Conservation (phyloP, 768 basidiomycete species). For the Megacollybia marginata region DNA sequence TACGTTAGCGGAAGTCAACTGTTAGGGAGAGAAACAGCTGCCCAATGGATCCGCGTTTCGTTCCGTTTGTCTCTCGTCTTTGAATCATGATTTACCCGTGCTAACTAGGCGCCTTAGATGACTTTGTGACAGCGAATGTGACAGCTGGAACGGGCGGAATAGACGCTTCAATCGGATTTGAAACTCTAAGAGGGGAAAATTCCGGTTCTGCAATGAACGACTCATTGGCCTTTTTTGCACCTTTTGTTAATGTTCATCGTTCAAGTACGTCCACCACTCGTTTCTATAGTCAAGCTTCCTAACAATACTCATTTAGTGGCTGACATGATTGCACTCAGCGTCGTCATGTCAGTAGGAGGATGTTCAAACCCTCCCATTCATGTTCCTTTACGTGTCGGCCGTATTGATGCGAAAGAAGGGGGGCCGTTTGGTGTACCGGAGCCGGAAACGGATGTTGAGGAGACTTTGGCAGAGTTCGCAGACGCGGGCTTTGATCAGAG, state of each 20-base stretch:
- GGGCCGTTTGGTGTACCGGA: conserved; percentile 15
- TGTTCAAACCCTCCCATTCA: conserved; percentile 9
- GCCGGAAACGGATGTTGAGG: conserved; percentile 10
- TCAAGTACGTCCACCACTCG: conserved; percentile 2
- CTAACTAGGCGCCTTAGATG: conserved; percentile 4
- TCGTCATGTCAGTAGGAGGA: conserved; percentile 7
- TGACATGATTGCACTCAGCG: conserved; percentile 13
- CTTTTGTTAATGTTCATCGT: conserved; percentile 7
- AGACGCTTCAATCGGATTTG: conserved; percentile 17
- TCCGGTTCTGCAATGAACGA: conserved; percentile 10
- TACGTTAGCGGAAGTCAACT: conserved; percentile 10
- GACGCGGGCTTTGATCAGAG: conserved; percentile 6
- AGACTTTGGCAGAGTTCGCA: conserved; percentile 8
- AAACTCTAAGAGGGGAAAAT: conserved; percentile 12
- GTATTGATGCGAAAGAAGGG: conserved; percentile 14
- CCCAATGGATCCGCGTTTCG: conserved; percentile 10
- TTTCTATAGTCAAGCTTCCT: background rate
- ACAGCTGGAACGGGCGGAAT: conserved; percentile 14
- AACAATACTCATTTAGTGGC: conserved; percentile 7
- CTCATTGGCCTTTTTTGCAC: conserved; percentile 7
- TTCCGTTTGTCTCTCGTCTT: conserved; percentile 5
- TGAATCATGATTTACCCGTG: background rate
- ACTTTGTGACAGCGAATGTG: conserved; percentile 15
- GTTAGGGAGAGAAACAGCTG: conserved; percentile 9
- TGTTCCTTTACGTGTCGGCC: conserved; percentile 12